These are phyloP conservation scores for Hypocreales sp. DNA, from an alignment of 2,329 filamentous ascomycete genomes.

Conservation along the genomic window DNA sequence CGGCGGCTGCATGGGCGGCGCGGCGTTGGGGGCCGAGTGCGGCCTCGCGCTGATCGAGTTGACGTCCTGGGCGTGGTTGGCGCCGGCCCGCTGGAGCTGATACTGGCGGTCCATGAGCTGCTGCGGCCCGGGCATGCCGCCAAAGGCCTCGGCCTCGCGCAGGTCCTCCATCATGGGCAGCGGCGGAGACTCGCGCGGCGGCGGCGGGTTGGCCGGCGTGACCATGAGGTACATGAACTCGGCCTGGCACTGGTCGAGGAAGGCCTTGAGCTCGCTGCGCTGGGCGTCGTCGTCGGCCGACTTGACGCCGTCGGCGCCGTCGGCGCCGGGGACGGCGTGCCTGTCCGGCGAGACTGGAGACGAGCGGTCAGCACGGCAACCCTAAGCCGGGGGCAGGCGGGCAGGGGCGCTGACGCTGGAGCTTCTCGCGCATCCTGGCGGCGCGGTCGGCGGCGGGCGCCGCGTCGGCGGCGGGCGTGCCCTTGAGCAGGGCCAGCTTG, in stretches of 20 bases:
- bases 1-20: slow-evolving; percentile 32
- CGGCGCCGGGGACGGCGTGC: slow-evolving; percentile 24
- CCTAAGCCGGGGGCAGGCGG: slow-evolving; percentile 1
- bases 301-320: slow-evolving; percentile 29
- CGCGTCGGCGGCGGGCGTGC: slow-evolving; percentile 20
- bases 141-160: slow-evolving; percentile 37
- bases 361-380: slow-evolving; percentile 4
- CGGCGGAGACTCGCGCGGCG: slow-evolving; percentile 46
- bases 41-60: slow-evolving; percentile 35
- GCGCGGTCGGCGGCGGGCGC: slow-evolving; percentile 29
- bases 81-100: slow-evolving; percentile 23
- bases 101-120: slow-evolving; percentile 23
- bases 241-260: slow-evolving; percentile 48
- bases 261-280: slow-evolving; percentile 39
- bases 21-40: slow-evolving; percentile 41
- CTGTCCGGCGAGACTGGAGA: slow-evolving; percentile 26
- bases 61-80: slow-evolving; percentile 42
- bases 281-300: slow-evolving; percentile 34
- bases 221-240: slow-evolving; percentile 56
- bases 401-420: slow-evolving; percentile 26
- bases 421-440: slow-evolving; percentile 38
- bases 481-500: slow-evolving; percentile 63
- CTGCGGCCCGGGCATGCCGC: slow-evolving; percentile 24
- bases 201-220: slow-evolving; percentile 48
- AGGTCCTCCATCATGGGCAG: slow-evolving; percentile 43